These are phyloP conservation scores for Ophioceras dolichostomum DNA, from an alignment of 2,329 filamentous ascomycete species.

Conservation along the genomic window DNA sequence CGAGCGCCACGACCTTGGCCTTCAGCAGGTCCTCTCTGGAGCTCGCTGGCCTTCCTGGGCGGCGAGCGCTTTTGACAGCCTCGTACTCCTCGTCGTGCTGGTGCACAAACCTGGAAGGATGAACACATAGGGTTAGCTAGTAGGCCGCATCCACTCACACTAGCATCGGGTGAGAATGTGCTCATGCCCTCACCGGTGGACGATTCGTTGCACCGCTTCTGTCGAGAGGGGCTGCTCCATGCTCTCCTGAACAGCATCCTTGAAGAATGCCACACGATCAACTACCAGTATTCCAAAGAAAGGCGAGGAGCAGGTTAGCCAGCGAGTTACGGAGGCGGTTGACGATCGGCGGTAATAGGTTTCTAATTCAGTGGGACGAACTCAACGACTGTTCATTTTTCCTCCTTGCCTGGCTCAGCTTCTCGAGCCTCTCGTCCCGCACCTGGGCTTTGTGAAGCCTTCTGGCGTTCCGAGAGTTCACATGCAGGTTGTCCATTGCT, in stretches of 20 bases:
- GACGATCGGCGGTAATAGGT: too few species aligned
- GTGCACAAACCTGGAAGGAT: constrained; percentile 42
- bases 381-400: constrained; percentile 65
- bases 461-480: constrained; percentile 77
- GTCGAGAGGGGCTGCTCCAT: constrained; percentile 33
- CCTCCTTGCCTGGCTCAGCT: constrained; percentile 53
- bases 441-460: constrained; percentile 67
- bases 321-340: too few species aligned
- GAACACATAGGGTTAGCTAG: constrained; percentile 4
- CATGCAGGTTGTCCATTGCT: constrained; percentile 64
- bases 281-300: constrained; percentile 38
- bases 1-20: constrained; percentile 56
- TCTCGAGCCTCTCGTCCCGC: constrained; percentile 72
- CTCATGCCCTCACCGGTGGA: constrained; percentile 47
- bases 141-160: background rate
- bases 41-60: constrained; percentile 68
- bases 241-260: background rate
- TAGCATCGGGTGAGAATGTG: background rate
- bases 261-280: constrained; percentile 55
- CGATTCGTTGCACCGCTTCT: constrained; percentile 45
- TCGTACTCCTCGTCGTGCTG: constrained; percentile 62
- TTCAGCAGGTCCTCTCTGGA: constrained; percentile 67
- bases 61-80: constrained; percentile 52
- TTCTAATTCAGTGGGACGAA: too few species aligned
- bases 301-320: too few species aligned